Conservation (phyloP, 2,329 filamentous ascomycete genomes). For the Cladophialophora immunda region DNA sequence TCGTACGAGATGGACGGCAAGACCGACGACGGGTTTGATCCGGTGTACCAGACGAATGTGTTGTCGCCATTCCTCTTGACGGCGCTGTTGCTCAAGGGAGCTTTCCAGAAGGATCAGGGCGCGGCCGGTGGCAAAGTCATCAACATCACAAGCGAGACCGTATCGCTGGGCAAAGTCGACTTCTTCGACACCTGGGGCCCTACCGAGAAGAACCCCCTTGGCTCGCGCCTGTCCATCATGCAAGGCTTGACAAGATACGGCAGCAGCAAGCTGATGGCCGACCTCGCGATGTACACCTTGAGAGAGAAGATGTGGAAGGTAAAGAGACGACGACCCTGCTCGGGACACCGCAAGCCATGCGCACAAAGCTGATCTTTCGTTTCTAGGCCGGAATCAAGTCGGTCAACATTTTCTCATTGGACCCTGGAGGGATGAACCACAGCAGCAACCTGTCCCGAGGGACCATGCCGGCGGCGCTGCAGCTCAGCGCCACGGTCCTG, state of each 20-base stretch:
- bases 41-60: conserved; percentile 17
- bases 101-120: conserved; percentile 1
- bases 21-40: conserved; percentile 9
- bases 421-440: conserved; percentile 19
- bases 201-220: conserved; percentile 12
- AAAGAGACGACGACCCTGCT: not conserved
- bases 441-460: conserved; percentile 18
- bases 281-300: conserved; percentile 16
- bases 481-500: not conserved
- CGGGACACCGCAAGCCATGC: not conserved
- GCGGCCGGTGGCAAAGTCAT: conserved; percentile 3
- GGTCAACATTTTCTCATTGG: conserved; percentile 15
- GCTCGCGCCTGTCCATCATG: conserved; percentile 7
- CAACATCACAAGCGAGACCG: conserved; percentile 14
- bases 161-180: conserved; percentile 10
- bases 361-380: not conserved
- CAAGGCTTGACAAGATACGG: conserved; percentile 20
- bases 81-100: conserved; percentile 11
- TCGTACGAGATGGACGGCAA: conserved; percentile 16
- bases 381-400: conserved; percentile 8
- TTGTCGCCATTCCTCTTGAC: conserved; percentile 19
- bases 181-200: conserved; percentile 19
- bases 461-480: conserved; percentile 6
- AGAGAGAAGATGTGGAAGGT: conserved; percentile 16
- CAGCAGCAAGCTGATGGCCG: conserved; percentile 21